Evolutionary conservation across 163 green algal species (phyloP), one percentile per base, ranked within the genome.

Genomic region (Chloromonas sp.): DNA sequence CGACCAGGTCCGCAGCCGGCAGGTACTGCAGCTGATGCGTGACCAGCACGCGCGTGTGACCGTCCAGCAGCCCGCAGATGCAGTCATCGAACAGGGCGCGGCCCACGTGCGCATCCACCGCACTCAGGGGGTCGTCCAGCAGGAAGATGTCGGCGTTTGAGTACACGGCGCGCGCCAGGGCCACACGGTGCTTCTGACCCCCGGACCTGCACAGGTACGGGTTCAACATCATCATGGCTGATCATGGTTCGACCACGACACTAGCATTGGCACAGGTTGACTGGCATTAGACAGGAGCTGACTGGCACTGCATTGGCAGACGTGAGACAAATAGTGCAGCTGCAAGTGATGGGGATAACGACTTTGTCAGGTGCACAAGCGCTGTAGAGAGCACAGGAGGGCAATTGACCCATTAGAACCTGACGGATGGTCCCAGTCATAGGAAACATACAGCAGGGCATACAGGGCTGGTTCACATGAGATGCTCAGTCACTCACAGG

Each of bases 51-150:
- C 94, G 89, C 0, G 96, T 98, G 62, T 87, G 93, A 76, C 89
- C 88, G 14, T 58, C 84, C 76, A 99, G 89, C 81, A 94, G 81
- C 36, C 95, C 97, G 71, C 85, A 88, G 76, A 99, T 93, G 91
- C 95, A 98, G 14, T 91, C 57, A 60, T 98, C 88, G 60, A 98
- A 97, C 58, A 98, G 86, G 76, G 95, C 90, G 2, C 89, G 86
- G 0, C 93, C 94, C 1, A 99, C 96, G 85, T 99, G 97, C 0
- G 94, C 92, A 86, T 99, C 97, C 60, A 99, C 96, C 0, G 97
- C 97, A 3, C 89, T 95, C 14, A 99, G 91, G 0, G 97, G 97
- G 88, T 99, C 97, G 83, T 99, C 97, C 84, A 99, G 85, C 60
- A 99, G 86, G 84, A 95, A 96, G 1, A 99, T 88, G 76, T 99